Evolutionary conservation across 495 filamentous ascomycete genomes (phyloP).

Genomic region (Penicillium lagena): DNA sequence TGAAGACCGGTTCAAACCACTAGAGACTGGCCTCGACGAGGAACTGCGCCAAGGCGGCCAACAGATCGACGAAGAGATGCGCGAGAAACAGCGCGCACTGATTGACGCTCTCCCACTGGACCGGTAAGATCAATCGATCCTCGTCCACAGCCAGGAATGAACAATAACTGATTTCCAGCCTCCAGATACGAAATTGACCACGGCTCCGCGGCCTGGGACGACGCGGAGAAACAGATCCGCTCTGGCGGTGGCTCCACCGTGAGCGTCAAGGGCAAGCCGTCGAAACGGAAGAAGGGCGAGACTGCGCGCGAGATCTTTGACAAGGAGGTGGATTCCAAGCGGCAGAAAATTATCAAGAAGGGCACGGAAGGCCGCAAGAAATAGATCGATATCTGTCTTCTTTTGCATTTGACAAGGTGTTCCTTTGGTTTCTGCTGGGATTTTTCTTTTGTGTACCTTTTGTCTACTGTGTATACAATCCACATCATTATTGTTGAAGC

Average conservation of each 20-base stretch:
- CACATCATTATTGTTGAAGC: no score
- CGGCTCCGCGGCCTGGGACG: slow-evolving; percentile 66
- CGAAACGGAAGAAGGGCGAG: slow-evolving; percentile 75
- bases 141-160: slow-evolving; percentile 15
- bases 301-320: slow-evolving; percentile 48
- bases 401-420: no score
- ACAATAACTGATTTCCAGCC: slow-evolving; percentile 39
- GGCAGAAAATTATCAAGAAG: slow-evolving; percentile 47
- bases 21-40: slow-evolving; percentile 70
- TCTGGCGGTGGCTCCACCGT: slow-evolving; percentile 62
- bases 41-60: slow-evolving; percentile 81
- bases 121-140: slow-evolving; percentile 50
- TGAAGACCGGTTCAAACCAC: slow-evolving; percentile 57
- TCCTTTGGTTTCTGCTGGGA: slow-evolving; percentile 1
- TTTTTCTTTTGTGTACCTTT: not conserved
- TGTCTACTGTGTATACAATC: no score
- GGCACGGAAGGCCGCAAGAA: slow-evolving; percentile 43
- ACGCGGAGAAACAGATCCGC: slow-evolving; percentile 73
- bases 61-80: slow-evolving; percentile 61
- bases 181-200: slow-evolving; percentile 75
- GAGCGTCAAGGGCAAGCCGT: slow-evolving; percentile 67
- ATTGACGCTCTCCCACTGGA: slow-evolving; percentile 87
- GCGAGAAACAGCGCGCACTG: slow-evolving; percentile 72
- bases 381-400: slow-evolving; percentile 5
- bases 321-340: slow-evolving; percentile 40